These are phyloP conservation scores for Stagonosporopsis tanaceti DNA, from an alignment of 2,329 filamentous ascomycete genomes.

Conservation along the genomic window DNA sequence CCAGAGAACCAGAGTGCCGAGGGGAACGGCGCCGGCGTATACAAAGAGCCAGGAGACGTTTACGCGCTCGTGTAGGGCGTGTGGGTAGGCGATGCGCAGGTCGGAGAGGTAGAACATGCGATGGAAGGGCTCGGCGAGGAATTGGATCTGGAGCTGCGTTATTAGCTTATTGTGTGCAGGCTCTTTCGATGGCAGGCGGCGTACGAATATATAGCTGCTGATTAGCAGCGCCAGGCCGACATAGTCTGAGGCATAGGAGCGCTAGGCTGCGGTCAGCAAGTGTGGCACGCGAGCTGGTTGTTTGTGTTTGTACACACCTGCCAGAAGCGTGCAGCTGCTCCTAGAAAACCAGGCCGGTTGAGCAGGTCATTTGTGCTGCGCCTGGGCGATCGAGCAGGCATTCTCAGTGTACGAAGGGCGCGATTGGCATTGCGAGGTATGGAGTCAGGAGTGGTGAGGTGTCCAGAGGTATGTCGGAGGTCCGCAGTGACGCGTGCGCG, in stretches of 20 bases:
- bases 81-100: constrained; percentile 82
- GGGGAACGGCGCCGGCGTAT: constrained; percentile 77
- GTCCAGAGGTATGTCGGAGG: constrained; percentile 25
- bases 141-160: constrained; percentile 61
- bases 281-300: constrained; percentile 6
- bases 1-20: constrained; percentile 71
- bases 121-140: constrained; percentile 84
- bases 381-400: constrained; percentile 42
- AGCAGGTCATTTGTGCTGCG: constrained; percentile 36
- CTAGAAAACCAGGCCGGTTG: constrained; percentile 52
- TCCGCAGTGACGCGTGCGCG: constrained; percentile 27
- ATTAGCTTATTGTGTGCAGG: constrained; percentile 9
- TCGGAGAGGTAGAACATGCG: constrained; percentile 93
- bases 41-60: constrained; percentile 79
- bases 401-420: constrained; percentile 29
- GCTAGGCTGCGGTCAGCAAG: constrained; percentile 55
- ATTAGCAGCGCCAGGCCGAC: constrained; percentile 77
- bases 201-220: constrained; percentile 69
- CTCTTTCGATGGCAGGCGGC: constrained; percentile 17
- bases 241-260: constrained; percentile 89
- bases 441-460: constrained; percentile 6
- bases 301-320: constrained; percentile 44
- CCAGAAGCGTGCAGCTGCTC: constrained; percentile 61
- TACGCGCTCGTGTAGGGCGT: constrained; percentile 84
- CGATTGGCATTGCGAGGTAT: constrained; percentile 27